Evolutionary conservation across 768 basidiomycete genomes (phyloP), one percentile per base, ranked within the genome.

Genomic region (Heimioporus sp.): DNA sequence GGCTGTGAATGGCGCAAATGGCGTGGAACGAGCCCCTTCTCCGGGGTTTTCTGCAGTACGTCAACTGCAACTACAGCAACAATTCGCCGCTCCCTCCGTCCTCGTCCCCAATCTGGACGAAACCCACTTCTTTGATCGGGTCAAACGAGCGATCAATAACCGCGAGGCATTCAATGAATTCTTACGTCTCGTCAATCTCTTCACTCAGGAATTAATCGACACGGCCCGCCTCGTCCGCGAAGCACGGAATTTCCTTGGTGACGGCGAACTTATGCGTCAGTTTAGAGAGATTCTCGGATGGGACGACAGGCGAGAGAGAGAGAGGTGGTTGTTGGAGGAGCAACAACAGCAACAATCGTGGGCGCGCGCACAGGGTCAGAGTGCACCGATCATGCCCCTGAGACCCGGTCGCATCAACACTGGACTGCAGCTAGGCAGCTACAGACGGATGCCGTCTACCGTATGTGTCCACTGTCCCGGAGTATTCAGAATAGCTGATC

Each of bases 121-220:
- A 46, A 76, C 80, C 3, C 86, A 86, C 49, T 98, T 98, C 72
- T 99, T 99, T 66, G 94, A 97, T 52, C 87, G 88, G 24, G 92
- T 98, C 44, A 87, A 85, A 61, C 81, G 81, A 15, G 76, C 80
- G 1, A 72, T 92, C 40, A 85, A 87, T 50, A 85, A 79, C 55
- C 78, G 86, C 12, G 88, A 91, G 43, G 82, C 84, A 1, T 92
- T 89, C 71, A 92, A 94, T 67, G 97, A 98, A 70, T 98, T 99
- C 71, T 73, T 99, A 54, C 97, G 94, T 65, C 75, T 98, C 41
- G 81, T 98, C 59, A 98, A 98, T 68, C 78, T 99, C 2, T 99
- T 94, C 64, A 90, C 92, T 2, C 92, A 96, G 65, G 92, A 94
- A 54, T 84, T 91, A 63, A 96, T 99, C 60, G 94, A 98, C 61